Evolutionary conservation across 2,329 filamentous ascomycete species (phyloP).

Genomic region (Pseudogymnoascus sp.): DNA sequence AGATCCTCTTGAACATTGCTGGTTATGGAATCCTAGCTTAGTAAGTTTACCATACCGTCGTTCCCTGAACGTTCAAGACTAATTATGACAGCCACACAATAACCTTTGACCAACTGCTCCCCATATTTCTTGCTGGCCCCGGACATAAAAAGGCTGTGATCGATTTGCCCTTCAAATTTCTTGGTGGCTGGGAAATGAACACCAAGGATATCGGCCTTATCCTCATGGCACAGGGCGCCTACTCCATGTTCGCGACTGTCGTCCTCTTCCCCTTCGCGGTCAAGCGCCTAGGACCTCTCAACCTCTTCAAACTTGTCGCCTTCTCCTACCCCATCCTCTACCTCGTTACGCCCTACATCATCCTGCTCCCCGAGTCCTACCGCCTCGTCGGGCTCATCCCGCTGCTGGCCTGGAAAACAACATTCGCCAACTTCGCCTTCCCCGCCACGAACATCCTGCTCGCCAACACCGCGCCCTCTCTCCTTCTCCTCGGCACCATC

Average conservation of each 20-base stretch:
- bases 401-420: conserved; percentile 84
- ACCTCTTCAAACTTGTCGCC: conserved; percentile 73
- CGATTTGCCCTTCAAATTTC: conserved; percentile 75
- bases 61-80: conserved; percentile 13
- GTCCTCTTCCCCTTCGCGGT: conserved; percentile 75
- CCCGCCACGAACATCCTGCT: conserved; percentile 84
- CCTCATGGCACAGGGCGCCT: conserved; percentile 78
- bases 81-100: conserved; percentile 70
- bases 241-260: conserved; percentile 74
- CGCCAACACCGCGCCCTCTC: conserved; percentile 78
- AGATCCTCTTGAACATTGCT: conserved; percentile 78
- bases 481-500: conserved; percentile 77
- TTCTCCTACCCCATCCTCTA: conserved; percentile 83
- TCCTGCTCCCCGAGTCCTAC: conserved; percentile 65
- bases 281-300: conserved; percentile 65
- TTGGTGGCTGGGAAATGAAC: conserved; percentile 73
- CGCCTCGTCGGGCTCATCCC: conserved; percentile 69
- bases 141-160: conserved; percentile 40
- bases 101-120: conserved; percentile 88
- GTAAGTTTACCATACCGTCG: conserved; percentile 48
- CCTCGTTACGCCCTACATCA: conserved; percentile 77
- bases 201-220: conserved; percentile 82
- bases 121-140: conserved; percentile 64
- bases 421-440: conserved; percentile 83
- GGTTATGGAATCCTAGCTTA: conserved; percentile 91